Evolutionary conservation across 192 early-diverging fungal genomes (phyloP).

Genomic region (Coemansia sp.): DNA sequence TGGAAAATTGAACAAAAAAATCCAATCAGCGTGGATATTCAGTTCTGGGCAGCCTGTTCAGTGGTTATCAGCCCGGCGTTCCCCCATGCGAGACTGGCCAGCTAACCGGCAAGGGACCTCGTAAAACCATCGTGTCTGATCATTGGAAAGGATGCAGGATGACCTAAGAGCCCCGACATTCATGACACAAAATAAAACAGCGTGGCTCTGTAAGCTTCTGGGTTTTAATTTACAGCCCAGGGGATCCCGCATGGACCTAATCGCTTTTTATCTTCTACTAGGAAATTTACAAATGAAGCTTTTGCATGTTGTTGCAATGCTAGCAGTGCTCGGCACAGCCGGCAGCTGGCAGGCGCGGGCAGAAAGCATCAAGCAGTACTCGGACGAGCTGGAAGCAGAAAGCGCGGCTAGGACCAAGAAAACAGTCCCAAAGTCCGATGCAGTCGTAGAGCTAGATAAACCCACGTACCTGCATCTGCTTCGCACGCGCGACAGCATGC

Average conservation of each 20-base stretch:
- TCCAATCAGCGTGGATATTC: constrained; percentile 41
- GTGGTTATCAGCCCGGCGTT: constrained; percentile 33
- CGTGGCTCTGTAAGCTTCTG: neutral
- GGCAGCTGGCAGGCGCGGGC: constrained; percentile 8
- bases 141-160: constrained; percentile 44
- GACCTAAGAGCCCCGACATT: constrained; percentile 31
- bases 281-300: constrained; percentile 10
- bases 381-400: constrained; percentile 33
- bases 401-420: constrained; percentile 20
- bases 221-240: no score
- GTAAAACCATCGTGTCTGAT: constrained; percentile 55
- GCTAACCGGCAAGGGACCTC: constrained; percentile 30
- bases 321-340: constrained; percentile 14
- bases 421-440: constrained; percentile 38
- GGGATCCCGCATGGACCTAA: neutral
- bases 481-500: constrained; percentile 23
- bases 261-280: neutral
- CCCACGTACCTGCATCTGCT: constrained; percentile 27
- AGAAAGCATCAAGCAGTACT: constrained; percentile 3
- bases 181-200: neutral
- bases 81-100: constrained; percentile 54
- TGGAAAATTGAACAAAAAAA: constrained; percentile 42
- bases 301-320: constrained; percentile 10
- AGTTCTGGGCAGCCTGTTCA: constrained; percentile 35
- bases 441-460: constrained; percentile 41